phyloP scores from a whole-genome alignment of 768 basidiomycete species.

The Boletus sp. region DNA sequence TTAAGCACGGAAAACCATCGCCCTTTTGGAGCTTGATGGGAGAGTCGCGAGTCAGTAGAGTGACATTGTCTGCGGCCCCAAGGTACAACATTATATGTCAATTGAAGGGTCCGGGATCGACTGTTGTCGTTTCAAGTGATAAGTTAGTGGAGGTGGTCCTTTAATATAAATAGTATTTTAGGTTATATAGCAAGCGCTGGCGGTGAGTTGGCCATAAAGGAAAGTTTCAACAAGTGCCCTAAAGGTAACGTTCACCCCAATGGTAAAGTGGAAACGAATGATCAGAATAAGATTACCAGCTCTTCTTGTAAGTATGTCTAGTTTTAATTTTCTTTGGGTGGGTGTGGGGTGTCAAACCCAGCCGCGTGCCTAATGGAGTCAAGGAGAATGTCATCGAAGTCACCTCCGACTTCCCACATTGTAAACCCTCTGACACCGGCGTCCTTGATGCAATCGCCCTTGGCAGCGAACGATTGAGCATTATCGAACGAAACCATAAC shows the following conservation, averaged over 20 bases:
- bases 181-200: not conserved
- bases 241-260: not conserved
- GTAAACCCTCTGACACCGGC: constrained; percentile 61
- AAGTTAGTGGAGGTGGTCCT: not conserved
- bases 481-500: constrained; percentile 68
- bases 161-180: not conserved
- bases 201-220: not conserved
- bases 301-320: not conserved
- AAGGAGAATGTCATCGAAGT: constrained; percentile 56
- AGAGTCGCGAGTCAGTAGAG: not conserved
- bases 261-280: not conserved
- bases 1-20: no score
- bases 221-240: not conserved
- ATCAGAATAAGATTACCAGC: not conserved
- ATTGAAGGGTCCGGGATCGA: not conserved
- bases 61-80: no score
- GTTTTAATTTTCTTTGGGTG: not conserved
- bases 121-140: not conserved
- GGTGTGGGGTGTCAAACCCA: constrained; percentile 2
- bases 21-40: not conserved
- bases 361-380: constrained; percentile 43
- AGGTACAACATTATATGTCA: not conserved
- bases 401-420: constrained; percentile 72
- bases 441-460: constrained; percentile 56
- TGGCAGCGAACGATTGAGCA: constrained; percentile 51